Evolutionary conservation across 768 basidiomycete genomes (phyloP), one percentile per base, ranked within the genome.

Genomic region (Leccinum olivaceopallidum): DNA sequence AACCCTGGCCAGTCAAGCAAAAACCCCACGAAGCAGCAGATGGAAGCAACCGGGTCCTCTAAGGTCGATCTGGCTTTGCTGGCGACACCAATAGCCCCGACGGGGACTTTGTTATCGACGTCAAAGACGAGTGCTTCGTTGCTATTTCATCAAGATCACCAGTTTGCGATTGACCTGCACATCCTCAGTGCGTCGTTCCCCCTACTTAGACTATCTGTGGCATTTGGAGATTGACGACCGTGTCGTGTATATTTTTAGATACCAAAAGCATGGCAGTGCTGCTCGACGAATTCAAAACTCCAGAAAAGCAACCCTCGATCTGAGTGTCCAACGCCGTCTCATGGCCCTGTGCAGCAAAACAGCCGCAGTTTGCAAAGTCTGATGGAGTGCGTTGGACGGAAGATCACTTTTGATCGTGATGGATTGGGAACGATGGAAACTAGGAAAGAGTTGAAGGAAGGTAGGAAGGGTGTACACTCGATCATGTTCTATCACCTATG

Each of bases 161-260:
- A 88, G 34, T 98, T 92, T 65, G 95, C 96, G 0, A 95, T 99
- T 65, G 97, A 99, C 74, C 97, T 20, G 91, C 85, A 56, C 92
- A 98, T 76, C 94, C 96, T 71, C 92, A 88, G 96, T 97, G 70
- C 64, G 94, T 81, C 18, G 0, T 24, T 32, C 7, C 59, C 42
- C 36, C 32, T 51, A 22, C 20, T 4, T n/a, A n/a, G n/a, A n/a
- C n/a, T n/a, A 2, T 7, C 13, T 48, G 20, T 12, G 9, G 9
- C 14, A 24, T 36, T 32, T 52, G 37, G 22, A 14, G 10, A n/a
- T 18, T 37, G 6, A 66, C 24, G 28, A 28, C 34, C 22, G 24
- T 13, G 52, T 53, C 32, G 14, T 13, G 16, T 59, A 14, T 55
- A 5, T 16, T 49, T 22, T 67, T n/a, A 98, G 95, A 58, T 98